Evolutionary conservation across 176 grass and related monocot genomes (phyloP).

Genomic region (Puccinellia tenuiflora): DNA sequence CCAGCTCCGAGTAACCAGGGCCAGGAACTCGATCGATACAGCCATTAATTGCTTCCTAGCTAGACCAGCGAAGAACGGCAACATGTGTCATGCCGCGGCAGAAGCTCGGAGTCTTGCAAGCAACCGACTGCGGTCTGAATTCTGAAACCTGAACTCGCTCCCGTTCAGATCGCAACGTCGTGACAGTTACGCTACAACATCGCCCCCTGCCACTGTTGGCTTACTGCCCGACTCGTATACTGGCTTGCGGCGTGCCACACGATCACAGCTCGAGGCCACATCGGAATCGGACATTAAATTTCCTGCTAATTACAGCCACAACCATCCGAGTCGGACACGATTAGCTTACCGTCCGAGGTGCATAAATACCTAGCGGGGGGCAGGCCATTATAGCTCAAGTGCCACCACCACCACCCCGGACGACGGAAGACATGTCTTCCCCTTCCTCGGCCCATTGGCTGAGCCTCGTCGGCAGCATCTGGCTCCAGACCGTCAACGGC

Average conservation of each 20-base stretch:
- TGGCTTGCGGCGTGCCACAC: conserved; percentile 50
- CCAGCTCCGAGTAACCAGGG: background rate
- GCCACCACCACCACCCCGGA: background rate
- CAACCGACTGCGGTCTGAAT: background rate
- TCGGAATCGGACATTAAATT: conserved; percentile 36
- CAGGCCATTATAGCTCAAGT: conserved; percentile 27
- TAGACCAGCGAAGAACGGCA: background rate
- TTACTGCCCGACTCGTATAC: background rate
- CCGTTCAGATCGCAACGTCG: conserved; percentile 5
- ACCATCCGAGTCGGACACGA: background rate
- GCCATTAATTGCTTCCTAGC: background rate
- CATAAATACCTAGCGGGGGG: conserved; percentile 50
- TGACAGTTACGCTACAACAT: conserved; percentile 25
- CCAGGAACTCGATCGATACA: conserved; percentile 17
- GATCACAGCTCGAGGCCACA: conserved; percentile 38
- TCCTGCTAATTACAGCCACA: conserved; percentile 10
- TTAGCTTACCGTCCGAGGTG: conserved; percentile 22
- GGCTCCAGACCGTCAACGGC: conserved; percentile 93
- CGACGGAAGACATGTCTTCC: conserved; percentile 32
- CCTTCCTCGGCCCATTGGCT: conserved; percentile 73
- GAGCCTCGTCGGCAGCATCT: conserved; percentile 90
- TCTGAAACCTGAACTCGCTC: background rate
- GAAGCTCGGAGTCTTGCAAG: background rate
- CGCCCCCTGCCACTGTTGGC: background rate
- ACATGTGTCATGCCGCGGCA: conserved; percentile 12